These are phyloP conservation scores for Andrographis paniculata DNA, from an alignment of 305 asterid species.

Conservation along the genomic window DNA sequence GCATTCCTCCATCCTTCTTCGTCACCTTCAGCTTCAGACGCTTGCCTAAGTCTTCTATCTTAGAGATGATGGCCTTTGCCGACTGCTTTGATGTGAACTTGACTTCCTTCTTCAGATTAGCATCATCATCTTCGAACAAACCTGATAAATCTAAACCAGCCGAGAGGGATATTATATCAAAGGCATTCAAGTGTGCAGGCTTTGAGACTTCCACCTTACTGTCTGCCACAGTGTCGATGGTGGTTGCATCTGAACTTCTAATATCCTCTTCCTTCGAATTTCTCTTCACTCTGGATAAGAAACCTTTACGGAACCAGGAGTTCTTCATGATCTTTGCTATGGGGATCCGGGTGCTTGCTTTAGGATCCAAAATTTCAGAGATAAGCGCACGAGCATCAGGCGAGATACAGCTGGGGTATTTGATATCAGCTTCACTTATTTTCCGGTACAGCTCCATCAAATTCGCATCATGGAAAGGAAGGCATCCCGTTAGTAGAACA, in stretches of 20 bases:
- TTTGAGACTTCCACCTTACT: slow-evolving; percentile 24
- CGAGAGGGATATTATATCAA: slow-evolving; percentile 63
- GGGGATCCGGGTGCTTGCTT: slow-evolving; percentile 50
- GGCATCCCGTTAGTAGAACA: slow-evolving; percentile 50
- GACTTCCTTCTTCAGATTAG: slow-evolving; percentile 32
- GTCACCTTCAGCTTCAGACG: slow-evolving; percentile 44
- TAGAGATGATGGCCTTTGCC: slow-evolving; percentile 37
- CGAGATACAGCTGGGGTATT: slow-evolving; percentile 49
- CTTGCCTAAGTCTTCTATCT: slow-evolving; percentile 51
- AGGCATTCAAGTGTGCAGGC: slow-evolving; percentile 41
- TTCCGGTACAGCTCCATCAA: slow-evolving; percentile 64
- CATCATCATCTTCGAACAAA: slow-evolving; percentile 38
- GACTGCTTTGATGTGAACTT: slow-evolving; percentile 49
- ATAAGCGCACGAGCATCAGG: slow-evolving; percentile 49
- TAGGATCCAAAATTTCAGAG: slow-evolving; percentile 55
- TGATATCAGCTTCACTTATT: slow-evolving; percentile 54
- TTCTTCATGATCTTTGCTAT: slow-evolving; percentile 51
- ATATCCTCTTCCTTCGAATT: slow-evolving; percentile 5
- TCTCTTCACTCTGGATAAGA: slow-evolving; percentile 13
- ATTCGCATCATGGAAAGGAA: slow-evolving; percentile 62
- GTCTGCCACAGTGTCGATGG: slow-evolving; percentile 13
- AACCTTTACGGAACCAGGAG: slow-evolving; percentile 51
- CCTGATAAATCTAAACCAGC: slow-evolving; percentile 67
- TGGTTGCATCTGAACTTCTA: neutral
- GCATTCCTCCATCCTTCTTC: slow-evolving; percentile 51